Evolutionary conservation across 768 basidiomycete genomes (phyloP), one percentile per base, ranked within the genome.

Genomic region (Leccinum truebloodii): DNA sequence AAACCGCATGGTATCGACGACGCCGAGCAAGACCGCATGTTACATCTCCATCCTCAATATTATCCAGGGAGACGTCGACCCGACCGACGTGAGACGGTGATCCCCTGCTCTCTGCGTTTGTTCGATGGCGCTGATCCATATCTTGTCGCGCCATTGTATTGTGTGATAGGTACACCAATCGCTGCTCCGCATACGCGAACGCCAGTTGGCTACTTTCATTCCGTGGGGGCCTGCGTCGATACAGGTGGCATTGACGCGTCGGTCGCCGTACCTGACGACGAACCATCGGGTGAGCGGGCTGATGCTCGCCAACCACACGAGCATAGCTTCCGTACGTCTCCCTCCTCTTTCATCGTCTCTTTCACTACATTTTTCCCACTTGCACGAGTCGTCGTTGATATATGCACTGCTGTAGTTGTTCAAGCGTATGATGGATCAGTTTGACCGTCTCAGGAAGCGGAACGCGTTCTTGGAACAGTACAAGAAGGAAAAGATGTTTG

Each of bases 221-320:
- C 97, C 97, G 6, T 99, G 97, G 97, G 97, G 97, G 13, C 97
- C 97, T 1, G 95, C 95, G 5, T 95, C 94, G 37, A 96, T 97
- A 67, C 97, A 99, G 76, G 96, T 99, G 7, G 96, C 97, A 6
- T 77, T 98, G 61, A 97, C 95, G 2, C 87, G 92, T 59, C 88
- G 85, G 67, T 95, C 93, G 16, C 95, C 94, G 6, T 96, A 96
- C 69, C 79, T 97, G 56, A 81, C 86, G 5, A 87, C 91, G 41
- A 91, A 89, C 68, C 95, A 99, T 74, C 89, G 95, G 13, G 95
- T 98, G 58, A 98, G 95, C 72, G 96, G 96, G 0, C 81, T 99
- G 54, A 98, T 99, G 97, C 84, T 99, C 54, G 97, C 95, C 10
- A 99, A 99, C 68, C 97, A 99, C 73, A 99, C 97, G n/a, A 95